These are phyloP conservation scores for Umbelopsis sp. DNA, from an alignment of 371 early-diverging fungal genomes.

Conservation along the genomic window DNA sequence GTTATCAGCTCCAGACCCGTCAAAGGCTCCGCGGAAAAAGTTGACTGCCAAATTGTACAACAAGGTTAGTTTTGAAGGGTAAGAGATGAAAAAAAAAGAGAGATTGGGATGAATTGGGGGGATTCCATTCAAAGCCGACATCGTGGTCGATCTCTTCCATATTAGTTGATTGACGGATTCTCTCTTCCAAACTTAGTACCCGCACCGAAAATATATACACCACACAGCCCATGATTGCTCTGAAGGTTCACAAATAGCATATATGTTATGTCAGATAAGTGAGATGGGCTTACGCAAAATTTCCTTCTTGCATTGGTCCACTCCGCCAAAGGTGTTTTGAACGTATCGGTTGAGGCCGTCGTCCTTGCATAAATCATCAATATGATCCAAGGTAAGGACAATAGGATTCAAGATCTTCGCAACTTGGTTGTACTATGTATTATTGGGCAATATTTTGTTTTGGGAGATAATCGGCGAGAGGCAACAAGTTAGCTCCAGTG, in stretches of 20 bases:
- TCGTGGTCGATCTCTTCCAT: constrained; percentile 16
- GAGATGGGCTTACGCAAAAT: constrained; percentile 59
- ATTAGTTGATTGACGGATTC: neutral
- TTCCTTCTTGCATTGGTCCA: constrained; percentile 65
- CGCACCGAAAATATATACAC: neutral
- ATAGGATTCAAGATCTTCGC: constrained; percentile 92
- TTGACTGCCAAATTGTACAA: constrained; percentile 52
- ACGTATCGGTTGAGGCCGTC: constrained; percentile 68
- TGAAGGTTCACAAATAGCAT: no score
- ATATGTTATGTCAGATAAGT: neutral
- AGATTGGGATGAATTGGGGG: no score
- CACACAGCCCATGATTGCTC: no score
- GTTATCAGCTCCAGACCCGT: constrained; percentile 95
- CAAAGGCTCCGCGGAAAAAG: constrained; percentile 94
- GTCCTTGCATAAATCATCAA: constrained; percentile 64
- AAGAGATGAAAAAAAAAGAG: no score
- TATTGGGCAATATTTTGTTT: neutral
- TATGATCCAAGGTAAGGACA: constrained; percentile 69
- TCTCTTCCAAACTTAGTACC: neutral
- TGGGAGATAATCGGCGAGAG: neutral
- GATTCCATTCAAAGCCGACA: neutral
- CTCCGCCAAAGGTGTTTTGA: constrained; percentile 68
- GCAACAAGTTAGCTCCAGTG: neutral
- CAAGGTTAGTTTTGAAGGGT: no score
- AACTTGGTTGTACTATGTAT: constrained; percentile 87